These are phyloP conservation scores for Sclerotinia subarctica DNA, from an alignment of 2,329 filamentous ascomycete genomes.

Conservation along the genomic window DNA sequence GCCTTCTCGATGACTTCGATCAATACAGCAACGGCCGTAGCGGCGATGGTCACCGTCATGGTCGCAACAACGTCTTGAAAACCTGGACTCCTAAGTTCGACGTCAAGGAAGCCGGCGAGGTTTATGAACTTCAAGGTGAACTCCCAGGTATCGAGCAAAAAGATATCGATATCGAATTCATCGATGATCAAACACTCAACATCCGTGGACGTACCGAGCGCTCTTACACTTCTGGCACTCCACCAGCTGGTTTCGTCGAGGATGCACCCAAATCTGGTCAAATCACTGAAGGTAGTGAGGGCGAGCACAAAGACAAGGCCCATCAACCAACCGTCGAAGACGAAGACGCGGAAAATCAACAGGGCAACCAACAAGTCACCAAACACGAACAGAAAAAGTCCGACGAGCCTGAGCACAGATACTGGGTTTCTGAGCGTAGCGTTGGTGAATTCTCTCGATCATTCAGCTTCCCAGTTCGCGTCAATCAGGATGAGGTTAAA, in stretches of 20 bases:
- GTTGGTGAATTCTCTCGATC: slow-evolving; percentile 65
- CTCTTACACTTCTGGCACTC: slow-evolving; percentile 49
- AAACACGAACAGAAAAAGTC: slow-evolving; percentile 27
- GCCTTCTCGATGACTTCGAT: slow-evolving; percentile 62
- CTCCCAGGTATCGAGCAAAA: slow-evolving; percentile 73
- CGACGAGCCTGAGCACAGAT: slow-evolving; percentile 47
- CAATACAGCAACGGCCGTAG: slow-evolving; percentile 44
- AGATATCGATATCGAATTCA: slow-evolving; percentile 74
- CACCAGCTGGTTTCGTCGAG: slow-evolving; percentile 49
- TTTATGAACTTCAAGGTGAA: slow-evolving; percentile 77
- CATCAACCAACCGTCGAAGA: slow-evolving; percentile 54
- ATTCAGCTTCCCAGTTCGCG: slow-evolving; percentile 63
- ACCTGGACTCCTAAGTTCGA: slow-evolving; percentile 77
- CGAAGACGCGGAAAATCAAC: slow-evolving; percentile 31
- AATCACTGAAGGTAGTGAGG: slow-evolving; percentile 47
- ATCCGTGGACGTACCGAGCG: slow-evolving; percentile 69
- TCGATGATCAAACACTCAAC: slow-evolving; percentile 68
- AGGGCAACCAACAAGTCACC: slow-evolving; percentile 21
- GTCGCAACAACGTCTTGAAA: slow-evolving; percentile 28
- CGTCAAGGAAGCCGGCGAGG: slow-evolving; percentile 63
- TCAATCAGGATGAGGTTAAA: slow-evolving; percentile 60
- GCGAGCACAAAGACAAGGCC: slow-evolving; percentile 25
- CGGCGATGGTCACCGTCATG: slow-evolving; percentile 18
- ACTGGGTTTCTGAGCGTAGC: slow-evolving; percentile 68
- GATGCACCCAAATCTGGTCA: slow-evolving; percentile 39